Evolutionary conservation across 495 filamentous ascomycete species (phyloP), one percentile per base, ranked within the genome.

Genomic region (Stereocaulon alpinum): DNA sequence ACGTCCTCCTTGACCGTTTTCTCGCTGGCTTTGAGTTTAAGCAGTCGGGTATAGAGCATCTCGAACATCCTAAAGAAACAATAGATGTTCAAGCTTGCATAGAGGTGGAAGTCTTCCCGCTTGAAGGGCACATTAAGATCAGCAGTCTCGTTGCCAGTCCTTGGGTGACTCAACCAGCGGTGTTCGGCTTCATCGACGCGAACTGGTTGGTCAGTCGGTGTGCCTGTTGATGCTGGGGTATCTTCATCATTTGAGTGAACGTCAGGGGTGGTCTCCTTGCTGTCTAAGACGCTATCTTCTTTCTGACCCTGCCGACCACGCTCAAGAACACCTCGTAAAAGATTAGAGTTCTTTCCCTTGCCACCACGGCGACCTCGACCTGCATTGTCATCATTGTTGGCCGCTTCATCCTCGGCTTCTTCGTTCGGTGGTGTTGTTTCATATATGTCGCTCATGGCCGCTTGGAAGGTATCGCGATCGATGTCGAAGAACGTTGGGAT

Each of bases 1-100:
- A 96, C 84, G 66, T 88, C 86, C 57, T 83, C 77, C 37, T 77
- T 77, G 20, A 92, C 91, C 48, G 84, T 77, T 18, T 77, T 78
- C 69, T 86, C 88, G 64, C 83, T 81, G 30, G 82, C 73, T 74
- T 96, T 96, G 72, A 97, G 82, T 55, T 85, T 82, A 57, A 83
- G 73, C 14, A 99, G 79, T 40, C 94, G 85, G 61, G 85, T 82
- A 71, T 92, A 97, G 7, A 97, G 75, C 3, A 86, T 85, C 69
- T 93, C 83, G 71, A 97, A 95, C 40, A 92, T 82, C 20, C 86
- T 85, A 75, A 99, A 86, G 77, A 99, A 96, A 73, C 89, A 89
- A 65, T 87, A 92, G 45, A 99, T 87, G 48, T 85, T 86, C 59
- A 88, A 78, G 69, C 95, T 97, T 68, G 83, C 85, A 73, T 91